Conservation (phyloP, 192 early-diverging fungal genomes). For the Linnemannia hyalina region DNA sequence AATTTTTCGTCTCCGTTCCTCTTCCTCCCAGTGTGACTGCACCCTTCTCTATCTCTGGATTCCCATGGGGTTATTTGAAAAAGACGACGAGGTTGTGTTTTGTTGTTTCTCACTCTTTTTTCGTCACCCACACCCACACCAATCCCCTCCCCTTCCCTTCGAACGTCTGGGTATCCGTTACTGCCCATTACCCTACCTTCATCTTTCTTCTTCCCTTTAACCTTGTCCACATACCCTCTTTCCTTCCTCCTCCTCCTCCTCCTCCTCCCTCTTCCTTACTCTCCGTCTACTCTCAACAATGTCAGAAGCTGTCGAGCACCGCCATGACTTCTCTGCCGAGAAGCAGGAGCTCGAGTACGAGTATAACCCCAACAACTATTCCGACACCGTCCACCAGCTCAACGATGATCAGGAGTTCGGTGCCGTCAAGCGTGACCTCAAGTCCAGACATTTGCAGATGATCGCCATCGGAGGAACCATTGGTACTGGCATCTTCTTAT, state of each 20-base stretch:
- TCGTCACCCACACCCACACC: not conserved
- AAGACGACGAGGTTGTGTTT: not conserved
- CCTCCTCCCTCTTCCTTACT: not conserved
- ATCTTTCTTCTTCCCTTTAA: not conserved
- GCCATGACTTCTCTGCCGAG: not conserved
- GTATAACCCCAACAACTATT: not conserved
- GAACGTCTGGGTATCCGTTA: slow-evolving; percentile 22
- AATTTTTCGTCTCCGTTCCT: not conserved
- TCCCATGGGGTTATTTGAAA: not conserved
- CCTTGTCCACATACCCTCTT: not conserved
- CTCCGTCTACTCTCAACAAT: not conserved
- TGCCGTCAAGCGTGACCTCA: slow-evolving; percentile 72
- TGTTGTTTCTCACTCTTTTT: slow-evolving; percentile 7
- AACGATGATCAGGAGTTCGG: slow-evolving; percentile 48
- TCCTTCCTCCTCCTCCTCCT: not conserved
- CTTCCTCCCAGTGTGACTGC: not conserved
- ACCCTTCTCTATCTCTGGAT: not conserved
- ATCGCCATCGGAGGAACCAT: slow-evolving; percentile 83
- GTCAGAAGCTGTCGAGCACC: slow-evolving; percentile 7
- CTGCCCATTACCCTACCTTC: not conserved
- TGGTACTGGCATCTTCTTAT: slow-evolving; percentile 83
- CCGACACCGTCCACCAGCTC: slow-evolving; percentile 10
- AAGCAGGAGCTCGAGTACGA: slow-evolving; percentile 19
- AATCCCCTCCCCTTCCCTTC: not conserved
- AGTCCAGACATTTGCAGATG: slow-evolving; percentile 78